Base-by-base conservation (phyloP, 495 filamentous ascomycete genomes). In the Tricharina praecox region DNA sequence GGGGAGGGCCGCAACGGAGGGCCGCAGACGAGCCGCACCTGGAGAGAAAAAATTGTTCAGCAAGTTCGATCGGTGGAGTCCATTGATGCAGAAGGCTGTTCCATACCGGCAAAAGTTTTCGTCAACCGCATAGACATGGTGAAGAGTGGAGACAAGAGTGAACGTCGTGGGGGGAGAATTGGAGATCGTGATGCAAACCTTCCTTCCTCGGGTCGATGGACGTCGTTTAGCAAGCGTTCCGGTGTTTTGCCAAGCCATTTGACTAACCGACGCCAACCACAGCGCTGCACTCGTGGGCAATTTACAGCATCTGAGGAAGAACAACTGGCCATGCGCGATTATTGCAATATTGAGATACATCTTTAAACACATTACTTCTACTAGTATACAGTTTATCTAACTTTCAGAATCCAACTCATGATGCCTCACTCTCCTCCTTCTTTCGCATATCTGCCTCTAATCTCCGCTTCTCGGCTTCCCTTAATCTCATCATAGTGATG, bases 1-100 rank as follows among this genome's bases (percentile, higher is more conserved):
- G 62, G 82, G 73, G 47, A 68, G 56, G 24, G 53, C 30, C 11
- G 58, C 34, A 33, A 48, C 49, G 36, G 68, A 63, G 53, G 70
- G 80, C 61, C 88, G 86, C 65, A 92, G 73, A 68, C 84, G 84
- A 71, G 83, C 73, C 62, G 85, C 88, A 71, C 84, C 90, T n/a
- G n/a, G n/a, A 95, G 57, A 35, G 23, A 25, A 41, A 35, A 45
- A 54, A 45, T 48, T 35, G n/a, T n/a, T n/a, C 46, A 21, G 19
- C 23, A n/a, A 10, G n/a, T n/a, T n/a, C n/a, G n/a, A n/a, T n/a
- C n/a, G n/a, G n/a, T n/a, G n/a, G n/a, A n/a, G n/a, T n/a, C n/a
- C n/a, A n/a, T n/a, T n/a, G n/a, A n/a, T n/a, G 21, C 26, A 16
- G 11, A 33, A 24, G 32, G 9, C 11, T 18, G 45, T 39, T 20